These are phyloP conservation scores for Neofusicoccum cordaticola DNA, from an alignment of 2,329 filamentous ascomycete species.

Conservation along the genomic window DNA sequence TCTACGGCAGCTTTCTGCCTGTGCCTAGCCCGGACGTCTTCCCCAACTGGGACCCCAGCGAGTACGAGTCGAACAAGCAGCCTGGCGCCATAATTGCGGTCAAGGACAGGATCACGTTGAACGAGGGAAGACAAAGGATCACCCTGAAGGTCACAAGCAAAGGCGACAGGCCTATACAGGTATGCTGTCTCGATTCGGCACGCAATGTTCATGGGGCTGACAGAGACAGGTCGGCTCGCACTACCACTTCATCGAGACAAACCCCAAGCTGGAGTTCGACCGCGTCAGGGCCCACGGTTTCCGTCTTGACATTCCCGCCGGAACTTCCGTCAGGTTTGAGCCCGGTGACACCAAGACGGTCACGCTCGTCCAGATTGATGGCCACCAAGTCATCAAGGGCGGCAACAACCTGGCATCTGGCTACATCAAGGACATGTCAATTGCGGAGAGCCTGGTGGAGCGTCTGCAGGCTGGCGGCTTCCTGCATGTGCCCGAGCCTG, in stretches of 20 bases:
- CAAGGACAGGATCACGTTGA: slow-evolving; percentile 68
- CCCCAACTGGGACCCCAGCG: slow-evolving; percentile 60
- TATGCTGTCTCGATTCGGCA: slow-evolving; percentile 33
- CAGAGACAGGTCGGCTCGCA: slow-evolving; percentile 71
- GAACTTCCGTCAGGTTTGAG: slow-evolving; percentile 90
- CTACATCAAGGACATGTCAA: slow-evolving; percentile 59
- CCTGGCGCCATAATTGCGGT: slow-evolving; percentile 77
- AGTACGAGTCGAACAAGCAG: slow-evolving; percentile 65
- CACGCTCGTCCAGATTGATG: slow-evolving; percentile 82
- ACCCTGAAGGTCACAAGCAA: slow-evolving; percentile 75
- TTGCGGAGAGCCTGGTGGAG: slow-evolving; percentile 64
- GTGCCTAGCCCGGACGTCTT: slow-evolving; percentile 69
- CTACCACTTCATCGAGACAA: slow-evolving; percentile 95
- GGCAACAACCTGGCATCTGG: slow-evolving; percentile 80
- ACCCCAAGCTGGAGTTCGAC: slow-evolving; percentile 86
- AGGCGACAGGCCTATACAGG: slow-evolving; percentile 87
- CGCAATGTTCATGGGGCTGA: background rate
- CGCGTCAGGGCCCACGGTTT: slow-evolving; percentile 78
- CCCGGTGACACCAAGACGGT: slow-evolving; percentile 91
- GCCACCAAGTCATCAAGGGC: slow-evolving; percentile 74
- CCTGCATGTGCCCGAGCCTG: slow-evolving; percentile 69
- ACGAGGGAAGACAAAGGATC: slow-evolving; percentile 70
- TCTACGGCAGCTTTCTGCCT: slow-evolving; percentile 90
- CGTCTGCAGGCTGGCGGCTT: slow-evolving; percentile 72
- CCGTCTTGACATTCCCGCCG: slow-evolving; percentile 83